Conservation (phyloP, 2,329 filamentous ascomycete species). For the Nemania bipapillata region DNA sequence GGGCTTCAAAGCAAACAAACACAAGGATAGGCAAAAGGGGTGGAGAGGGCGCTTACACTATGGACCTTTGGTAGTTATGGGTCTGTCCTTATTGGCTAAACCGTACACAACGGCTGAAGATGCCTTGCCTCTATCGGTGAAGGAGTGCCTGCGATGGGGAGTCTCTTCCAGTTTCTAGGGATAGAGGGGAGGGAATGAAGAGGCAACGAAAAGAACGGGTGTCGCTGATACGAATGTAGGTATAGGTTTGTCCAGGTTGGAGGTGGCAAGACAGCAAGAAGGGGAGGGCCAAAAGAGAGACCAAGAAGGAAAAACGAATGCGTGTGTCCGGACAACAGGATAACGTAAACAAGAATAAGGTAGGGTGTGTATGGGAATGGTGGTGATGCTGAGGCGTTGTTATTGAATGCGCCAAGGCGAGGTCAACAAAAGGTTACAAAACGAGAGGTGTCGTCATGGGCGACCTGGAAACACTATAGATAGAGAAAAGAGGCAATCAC, state of each 20-base stretch:
- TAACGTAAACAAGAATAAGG: constrained; percentile 24
- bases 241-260: constrained; percentile 31
- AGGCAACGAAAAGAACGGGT: constrained; percentile 4
- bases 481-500: constrained; percentile 16
- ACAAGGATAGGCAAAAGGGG: constrained; percentile 16
- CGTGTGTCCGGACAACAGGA: constrained; percentile 38
- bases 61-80: background rate
- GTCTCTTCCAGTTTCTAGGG: constrained; percentile 5
- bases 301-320: constrained; percentile 41
- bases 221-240: constrained; percentile 36
- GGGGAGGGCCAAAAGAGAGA: constrained; percentile 36
- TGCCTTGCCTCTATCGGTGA: constrained; percentile 4
- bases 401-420: constrained; percentile 21
- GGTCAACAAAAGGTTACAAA: constrained; percentile 35
- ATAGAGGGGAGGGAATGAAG: constrained; percentile 15
- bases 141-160: background rate
- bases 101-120: background rate
- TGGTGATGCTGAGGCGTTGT: constrained; percentile 11
- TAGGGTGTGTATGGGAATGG: constrained; percentile 3
- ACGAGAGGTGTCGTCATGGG: constrained; percentile 19
- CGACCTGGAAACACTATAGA: constrained; percentile 2
- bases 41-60: constrained; percentile 24
- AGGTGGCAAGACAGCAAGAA: constrained; percentile 24
- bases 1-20: constrained; percentile 37
- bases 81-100: background rate